Evolutionary conservation across 2,329 filamentous ascomycete genomes (phyloP).

Genomic region (Xylaria sp.): DNA sequence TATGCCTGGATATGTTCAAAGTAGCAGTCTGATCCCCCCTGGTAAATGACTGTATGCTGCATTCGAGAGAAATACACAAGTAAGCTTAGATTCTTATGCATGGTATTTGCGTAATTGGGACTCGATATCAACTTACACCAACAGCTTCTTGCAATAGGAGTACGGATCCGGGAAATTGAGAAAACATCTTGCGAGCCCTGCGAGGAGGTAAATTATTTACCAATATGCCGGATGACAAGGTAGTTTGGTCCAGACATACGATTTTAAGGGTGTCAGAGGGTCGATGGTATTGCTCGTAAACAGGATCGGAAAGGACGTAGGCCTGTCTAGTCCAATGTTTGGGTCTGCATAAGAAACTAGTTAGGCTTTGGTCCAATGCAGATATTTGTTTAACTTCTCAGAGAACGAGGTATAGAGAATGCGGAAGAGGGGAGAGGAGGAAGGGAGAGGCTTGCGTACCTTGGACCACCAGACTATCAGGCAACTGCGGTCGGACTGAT

Average conservation of each 20-base stretch:
- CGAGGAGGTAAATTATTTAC: conserved; percentile 31
- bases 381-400: not conserved
- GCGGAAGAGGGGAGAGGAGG: not conserved
- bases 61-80: conserved; percentile 30
- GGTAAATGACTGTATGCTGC: conserved; percentile 47
- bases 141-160: conserved; percentile 49
- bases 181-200: conserved; percentile 47
- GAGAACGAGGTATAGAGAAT: conserved; percentile 3
- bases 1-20: conserved; percentile 53
- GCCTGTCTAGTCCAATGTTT: conserved; percentile 37
- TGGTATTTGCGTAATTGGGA: conserved; percentile 8
- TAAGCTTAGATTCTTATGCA: conserved; percentile 37
- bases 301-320: conserved; percentile 53
- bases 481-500: conserved; percentile 43
- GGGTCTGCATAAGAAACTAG: conserved; percentile 39
- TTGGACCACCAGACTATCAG: conserved; percentile 48
- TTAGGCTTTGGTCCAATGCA: conserved; percentile 32
- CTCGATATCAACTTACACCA: conserved; percentile 47
- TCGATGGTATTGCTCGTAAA: conserved; percentile 55
- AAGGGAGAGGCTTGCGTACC: conserved; percentile 34
- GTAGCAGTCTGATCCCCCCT: conserved; percentile 51
- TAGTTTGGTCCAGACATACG: conserved; percentile 42
- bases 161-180: conserved; percentile 48
- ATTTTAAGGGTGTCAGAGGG: conserved; percentile 52
- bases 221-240: conserved; percentile 13